These are phyloP conservation scores for Aspergillus carlsbadensis DNA, from an alignment of 495 filamentous ascomycete genomes.

Conservation along the genomic window DNA sequence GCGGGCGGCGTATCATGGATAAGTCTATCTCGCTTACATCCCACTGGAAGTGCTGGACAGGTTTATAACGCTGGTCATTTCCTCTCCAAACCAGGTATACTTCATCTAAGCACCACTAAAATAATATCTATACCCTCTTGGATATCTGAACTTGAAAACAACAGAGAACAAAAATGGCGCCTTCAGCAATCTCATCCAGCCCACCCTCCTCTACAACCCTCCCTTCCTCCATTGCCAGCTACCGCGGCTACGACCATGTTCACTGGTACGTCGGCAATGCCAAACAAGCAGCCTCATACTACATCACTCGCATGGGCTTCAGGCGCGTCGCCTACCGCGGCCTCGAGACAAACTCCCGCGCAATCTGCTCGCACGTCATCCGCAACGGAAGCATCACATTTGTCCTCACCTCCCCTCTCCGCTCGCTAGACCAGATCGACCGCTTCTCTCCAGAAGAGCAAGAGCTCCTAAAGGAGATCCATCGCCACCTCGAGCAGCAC, in stretches of 20 bases:
- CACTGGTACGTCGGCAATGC: constrained; percentile 96
- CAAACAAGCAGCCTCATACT: constrained; percentile 86
- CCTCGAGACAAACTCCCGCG: constrained; percentile 79
- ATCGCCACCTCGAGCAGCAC: constrained; percentile 73
- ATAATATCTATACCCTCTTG: neutral
- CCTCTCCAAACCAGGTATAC: neutral
- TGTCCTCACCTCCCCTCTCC: constrained; percentile 79
- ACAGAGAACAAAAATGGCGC: constrained; percentile 57
- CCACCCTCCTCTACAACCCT: constrained; percentile 27
- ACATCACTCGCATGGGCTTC: constrained; percentile 83
- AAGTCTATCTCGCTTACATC: neutral
- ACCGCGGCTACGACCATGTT: constrained; percentile 83
- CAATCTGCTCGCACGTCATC: constrained; percentile 76
- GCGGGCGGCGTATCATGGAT: neutral
- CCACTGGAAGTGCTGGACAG: neutral
- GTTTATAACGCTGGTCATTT: constrained; percentile 6
- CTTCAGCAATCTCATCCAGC: constrained; percentile 63
- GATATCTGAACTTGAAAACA: neutral
- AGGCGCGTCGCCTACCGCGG: constrained; percentile 75
- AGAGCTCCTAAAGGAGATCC: constrained; percentile 62
- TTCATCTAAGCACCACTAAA: neutral
- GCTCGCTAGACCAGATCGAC: constrained; percentile 50
- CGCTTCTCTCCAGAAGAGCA: constrained; percentile 56
- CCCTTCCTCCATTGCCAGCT: constrained; percentile 46
- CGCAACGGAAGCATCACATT: constrained; percentile 76